Conservation (phyloP, 2,329 filamentous ascomycete genomes). For the Didymella pomorum region DNA sequence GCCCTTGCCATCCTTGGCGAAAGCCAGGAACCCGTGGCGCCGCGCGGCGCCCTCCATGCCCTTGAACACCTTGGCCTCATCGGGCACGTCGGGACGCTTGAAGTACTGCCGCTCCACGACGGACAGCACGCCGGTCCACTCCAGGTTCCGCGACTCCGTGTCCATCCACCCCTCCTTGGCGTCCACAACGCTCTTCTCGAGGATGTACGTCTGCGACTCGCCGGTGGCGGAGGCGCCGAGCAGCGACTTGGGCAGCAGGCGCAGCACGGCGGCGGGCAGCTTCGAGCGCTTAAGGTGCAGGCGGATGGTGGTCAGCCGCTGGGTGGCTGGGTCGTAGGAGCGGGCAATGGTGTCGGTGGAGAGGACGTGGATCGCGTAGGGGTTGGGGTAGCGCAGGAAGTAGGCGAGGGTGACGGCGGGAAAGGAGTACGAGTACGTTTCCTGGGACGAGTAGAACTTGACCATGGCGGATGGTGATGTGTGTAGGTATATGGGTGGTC, state of each 20-base stretch:
- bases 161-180: slow-evolving; percentile 83
- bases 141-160: slow-evolving; percentile 81
- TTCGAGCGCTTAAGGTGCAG: slow-evolving; percentile 84
- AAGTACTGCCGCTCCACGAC: slow-evolving; percentile 81
- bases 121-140: slow-evolving; percentile 81
- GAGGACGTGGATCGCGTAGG: slow-evolving; percentile 81
- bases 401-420: slow-evolving; percentile 86
- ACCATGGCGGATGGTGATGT: slow-evolving; percentile 52
- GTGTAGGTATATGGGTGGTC: slow-evolving; percentile 3
- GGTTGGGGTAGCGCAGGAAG: slow-evolving; percentile 89
- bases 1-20: slow-evolving; percentile 30
- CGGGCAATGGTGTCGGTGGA: slow-evolving; percentile 84
- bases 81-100: slow-evolving; percentile 54
- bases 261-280: slow-evolving; percentile 76
- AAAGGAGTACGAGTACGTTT: slow-evolving; percentile 82
- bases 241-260: slow-evolving; percentile 74
- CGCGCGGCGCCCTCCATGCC: slow-evolving; percentile 43
- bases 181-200: slow-evolving; percentile 81
- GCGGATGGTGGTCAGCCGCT: slow-evolving; percentile 78
- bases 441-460: slow-evolving; percentile 64
- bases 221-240: slow-evolving; percentile 66
- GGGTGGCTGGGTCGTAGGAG: slow-evolving; percentile 74
- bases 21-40: slow-evolving; percentile 45
- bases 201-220: slow-evolving; percentile 79
- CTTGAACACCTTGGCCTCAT: slow-evolving; percentile 40